Conservation (phyloP, 2,329 filamentous ascomycete genomes). For the Xylariaceae sp. region DNA sequence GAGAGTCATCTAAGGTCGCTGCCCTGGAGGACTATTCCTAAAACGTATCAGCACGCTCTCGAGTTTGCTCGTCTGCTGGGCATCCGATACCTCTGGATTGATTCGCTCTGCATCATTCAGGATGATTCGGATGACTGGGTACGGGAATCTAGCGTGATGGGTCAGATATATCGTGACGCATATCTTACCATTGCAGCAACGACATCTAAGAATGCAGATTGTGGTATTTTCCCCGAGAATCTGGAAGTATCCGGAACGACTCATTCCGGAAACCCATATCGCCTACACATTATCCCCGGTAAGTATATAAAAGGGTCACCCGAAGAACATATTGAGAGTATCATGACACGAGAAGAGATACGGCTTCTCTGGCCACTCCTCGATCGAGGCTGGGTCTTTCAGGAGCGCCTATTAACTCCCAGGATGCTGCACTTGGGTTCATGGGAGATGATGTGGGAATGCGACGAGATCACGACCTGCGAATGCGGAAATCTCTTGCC, state of each 20-base stretch:
- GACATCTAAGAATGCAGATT: background rate
- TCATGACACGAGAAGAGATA: background rate
- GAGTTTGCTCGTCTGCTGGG: background rate
- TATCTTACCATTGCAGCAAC: conserved; percentile 22
- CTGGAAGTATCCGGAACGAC: background rate
- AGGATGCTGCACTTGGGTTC: background rate
- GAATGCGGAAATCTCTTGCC: background rate
- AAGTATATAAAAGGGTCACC: background rate
- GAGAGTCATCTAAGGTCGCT: background rate
- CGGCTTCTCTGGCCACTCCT: conserved; percentile 1
- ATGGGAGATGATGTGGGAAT: conserved; percentile 3
- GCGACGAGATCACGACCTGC: background rate
- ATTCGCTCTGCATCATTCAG: conserved; percentile 10
- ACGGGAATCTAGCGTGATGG: conserved; percentile 25
- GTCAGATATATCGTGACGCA: conserved; percentile 24
- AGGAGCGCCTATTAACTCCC: conserved; percentile 2
- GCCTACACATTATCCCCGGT: background rate
- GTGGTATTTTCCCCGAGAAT: background rate
- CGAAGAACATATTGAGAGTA: background rate
- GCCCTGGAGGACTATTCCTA: background rate
- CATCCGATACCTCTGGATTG: conserved; percentile 5
- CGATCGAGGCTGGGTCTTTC: conserved; percentile 4
- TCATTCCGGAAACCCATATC: background rate
- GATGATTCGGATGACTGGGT: conserved; percentile 19
- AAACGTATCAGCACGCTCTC: background rate